Percentiles rank a stretch among this genome's conserved stretches.
These are phyloP conservation scores for Echium plantagineum DNA, from an alignment of 257 asterid species.

Conservation along the genomic window DNA sequence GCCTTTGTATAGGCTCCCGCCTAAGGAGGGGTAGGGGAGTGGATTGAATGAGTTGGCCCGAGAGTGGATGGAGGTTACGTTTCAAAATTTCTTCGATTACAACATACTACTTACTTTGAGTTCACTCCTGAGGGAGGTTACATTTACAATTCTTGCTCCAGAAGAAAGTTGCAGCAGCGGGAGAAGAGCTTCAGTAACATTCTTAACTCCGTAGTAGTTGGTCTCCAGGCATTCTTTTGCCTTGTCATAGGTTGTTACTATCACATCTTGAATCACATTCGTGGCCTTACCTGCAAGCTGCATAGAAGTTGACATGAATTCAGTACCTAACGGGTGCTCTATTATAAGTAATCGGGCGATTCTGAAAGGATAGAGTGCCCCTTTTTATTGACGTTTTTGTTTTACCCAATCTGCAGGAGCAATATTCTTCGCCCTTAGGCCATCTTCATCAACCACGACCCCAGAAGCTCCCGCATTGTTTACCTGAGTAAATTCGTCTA, in stretches of 20 bases:
- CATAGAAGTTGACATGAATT: slow-evolving; percentile 2
- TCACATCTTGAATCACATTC: slow-evolving; percentile 38
- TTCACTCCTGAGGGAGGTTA: slow-evolving; percentile 63
- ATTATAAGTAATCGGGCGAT: neutral
- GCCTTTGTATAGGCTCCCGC: too few species aligned
- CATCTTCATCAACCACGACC: slow-evolving; percentile 53
- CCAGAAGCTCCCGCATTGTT: slow-evolving; percentile 85
- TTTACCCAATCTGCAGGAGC: slow-evolving; percentile 56
- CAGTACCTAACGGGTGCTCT: neutral
- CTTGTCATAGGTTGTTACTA: slow-evolving; percentile 38
- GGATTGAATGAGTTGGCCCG: too few species aligned
- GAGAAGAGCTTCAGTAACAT: slow-evolving; percentile 66
- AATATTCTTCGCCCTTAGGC: slow-evolving; percentile 41
- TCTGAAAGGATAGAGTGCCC: neutral
- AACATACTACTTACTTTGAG: slow-evolving; percentile 32
- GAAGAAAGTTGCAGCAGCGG: slow-evolving; percentile 47
- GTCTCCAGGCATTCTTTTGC: slow-evolving; percentile 56
- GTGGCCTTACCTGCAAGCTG: slow-evolving; percentile 70
- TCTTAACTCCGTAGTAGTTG: slow-evolving; percentile 67
- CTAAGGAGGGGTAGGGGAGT: too few species aligned
- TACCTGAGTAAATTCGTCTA: slow-evolving; percentile 33
- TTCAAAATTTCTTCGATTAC: neutral
- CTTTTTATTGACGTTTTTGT: neutral
- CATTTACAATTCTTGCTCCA: slow-evolving; percentile 64
- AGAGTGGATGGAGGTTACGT: neutral